phyloP scores from a whole-genome alignment of 2,329 filamentous ascomycete genomes.

The Ceratocystis lukuohia region DNA sequence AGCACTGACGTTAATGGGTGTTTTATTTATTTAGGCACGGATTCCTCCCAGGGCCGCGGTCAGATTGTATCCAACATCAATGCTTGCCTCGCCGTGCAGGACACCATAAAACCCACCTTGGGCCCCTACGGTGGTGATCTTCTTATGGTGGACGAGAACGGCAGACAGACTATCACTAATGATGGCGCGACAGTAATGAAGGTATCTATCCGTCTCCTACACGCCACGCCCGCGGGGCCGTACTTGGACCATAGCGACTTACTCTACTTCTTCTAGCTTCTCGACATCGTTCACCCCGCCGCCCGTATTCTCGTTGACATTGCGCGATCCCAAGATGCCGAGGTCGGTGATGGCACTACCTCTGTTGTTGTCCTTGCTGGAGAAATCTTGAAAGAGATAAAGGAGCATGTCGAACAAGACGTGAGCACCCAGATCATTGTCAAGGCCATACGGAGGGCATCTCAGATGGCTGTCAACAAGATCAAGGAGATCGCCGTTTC shows the following conservation, averaged over 20 bases:
- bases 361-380: conserved; percentile 96
- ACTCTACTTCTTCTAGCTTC: conserved; percentile 45
- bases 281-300: conserved; percentile 96
- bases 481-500: conserved; percentile 92
- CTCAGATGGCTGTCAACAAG: conserved; percentile 89
- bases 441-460: conserved; percentile 83
- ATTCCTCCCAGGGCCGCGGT: conserved; percentile 90
- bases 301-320: conserved; percentile 97
- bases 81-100: conserved; percentile 89
- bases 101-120: conserved; percentile 87
- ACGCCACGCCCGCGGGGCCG: too few species aligned
- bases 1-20: background rate
- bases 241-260: background rate
- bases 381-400: conserved; percentile 92
- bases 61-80: conserved; percentile 98
- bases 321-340: conserved; percentile 94
- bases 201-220: conserved; percentile 34
- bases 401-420: conserved; percentile 90
- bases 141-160: conserved; percentile 90
- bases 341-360: conserved; percentile 95
- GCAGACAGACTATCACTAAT: conserved; percentile 94
- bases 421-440: conserved; percentile 96
- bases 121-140: conserved; percentile 95
- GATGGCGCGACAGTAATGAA: conserved; percentile 99
- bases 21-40: conserved; percentile 60